These are phyloP conservation scores for Lasiodiplodia hormozganensis DNA, from an alignment of 2,329 filamentous ascomycete species.

Conservation along the genomic window DNA sequence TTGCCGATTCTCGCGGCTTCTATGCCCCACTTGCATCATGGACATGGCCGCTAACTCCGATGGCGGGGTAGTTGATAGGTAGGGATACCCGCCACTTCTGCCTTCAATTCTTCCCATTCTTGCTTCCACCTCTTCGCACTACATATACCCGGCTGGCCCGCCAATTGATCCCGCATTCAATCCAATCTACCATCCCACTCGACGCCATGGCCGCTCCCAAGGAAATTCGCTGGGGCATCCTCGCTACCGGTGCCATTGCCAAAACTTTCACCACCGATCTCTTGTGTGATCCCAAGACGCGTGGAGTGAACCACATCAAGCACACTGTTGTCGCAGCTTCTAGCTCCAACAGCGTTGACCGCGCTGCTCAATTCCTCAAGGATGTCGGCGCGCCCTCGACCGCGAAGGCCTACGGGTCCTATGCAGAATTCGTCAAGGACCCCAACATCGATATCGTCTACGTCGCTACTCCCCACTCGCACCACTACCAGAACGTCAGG, in stretches of 20 bases:
- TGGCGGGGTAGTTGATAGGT: slow-evolving; percentile 8
- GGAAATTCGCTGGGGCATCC: slow-evolving; percentile 53
- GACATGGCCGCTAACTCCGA: neutral
- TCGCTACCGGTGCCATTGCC: slow-evolving; percentile 58
- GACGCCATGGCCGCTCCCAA: slow-evolving; percentile 37
- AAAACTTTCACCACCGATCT: slow-evolving; percentile 74
- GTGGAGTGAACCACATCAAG: slow-evolving; percentile 73
- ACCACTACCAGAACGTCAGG: slow-evolving; percentile 91
- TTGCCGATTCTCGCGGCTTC: slow-evolving; percentile 1
- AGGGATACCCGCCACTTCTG: slow-evolving; percentile 11
- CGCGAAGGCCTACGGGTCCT: slow-evolving; percentile 78
- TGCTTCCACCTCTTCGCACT: neutral
- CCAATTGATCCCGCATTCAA: neutral
- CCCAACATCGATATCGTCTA: slow-evolving; percentile 84
- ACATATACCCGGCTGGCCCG: neutral
- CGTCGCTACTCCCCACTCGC: slow-evolving; percentile 87
- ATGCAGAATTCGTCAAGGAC: slow-evolving; percentile 80
- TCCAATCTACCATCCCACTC: neutral
- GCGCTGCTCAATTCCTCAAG: slow-evolving; percentile 75
- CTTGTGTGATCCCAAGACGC: slow-evolving; percentile 72
- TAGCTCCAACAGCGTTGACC: slow-evolving; percentile 74
- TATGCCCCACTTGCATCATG: slow-evolving; percentile 27
- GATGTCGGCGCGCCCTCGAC: slow-evolving; percentile 71
- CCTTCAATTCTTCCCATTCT: neutral
- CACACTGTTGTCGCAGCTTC: slow-evolving; percentile 82